Conservation (phyloP, 2,329 filamentous ascomycete genomes). For the Aspergillus tamarii region DNA sequence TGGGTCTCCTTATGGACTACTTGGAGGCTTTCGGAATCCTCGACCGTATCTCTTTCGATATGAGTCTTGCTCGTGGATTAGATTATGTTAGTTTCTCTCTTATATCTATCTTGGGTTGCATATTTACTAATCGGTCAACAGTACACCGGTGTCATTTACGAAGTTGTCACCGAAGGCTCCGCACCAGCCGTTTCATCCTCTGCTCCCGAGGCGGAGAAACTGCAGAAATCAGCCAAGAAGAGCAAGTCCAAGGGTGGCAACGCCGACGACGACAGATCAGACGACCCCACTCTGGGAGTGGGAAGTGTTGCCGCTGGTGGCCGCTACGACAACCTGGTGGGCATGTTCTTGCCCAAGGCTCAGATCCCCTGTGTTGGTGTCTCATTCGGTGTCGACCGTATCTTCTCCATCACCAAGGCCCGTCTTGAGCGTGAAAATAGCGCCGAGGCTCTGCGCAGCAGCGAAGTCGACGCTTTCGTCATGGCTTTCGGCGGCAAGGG, state of each 20-base stretch:
- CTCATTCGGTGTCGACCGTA: slow-evolving; percentile 93
- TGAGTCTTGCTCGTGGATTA: slow-evolving; percentile 86
- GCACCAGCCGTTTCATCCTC: slow-evolving; percentile 56
- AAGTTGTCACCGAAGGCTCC: slow-evolving; percentile 81
- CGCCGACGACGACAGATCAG: slow-evolving; percentile 68
- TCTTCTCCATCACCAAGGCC: slow-evolving; percentile 88
- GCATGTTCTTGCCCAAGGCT: slow-evolving; percentile 85
- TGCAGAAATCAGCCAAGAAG: slow-evolving; percentile 46
- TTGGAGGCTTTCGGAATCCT: slow-evolving; percentile 75
- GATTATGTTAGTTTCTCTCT: slow-evolving; percentile 60
- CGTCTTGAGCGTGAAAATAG: slow-evolving; percentile 65
- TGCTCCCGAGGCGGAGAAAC: slow-evolving; percentile 39
- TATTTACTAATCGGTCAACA: neutral
- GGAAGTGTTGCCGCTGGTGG: slow-evolving; percentile 88
- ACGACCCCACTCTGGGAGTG: slow-evolving; percentile 79
- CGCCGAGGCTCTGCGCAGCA: slow-evolving; percentile 61
- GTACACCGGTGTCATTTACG: slow-evolving; percentile 81
- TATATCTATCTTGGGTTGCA: neutral
- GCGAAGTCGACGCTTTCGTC: slow-evolving; percentile 86
- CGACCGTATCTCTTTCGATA: slow-evolving; percentile 80
- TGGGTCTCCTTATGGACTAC: slow-evolving; percentile 79
- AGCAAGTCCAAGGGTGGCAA: slow-evolving; percentile 55
- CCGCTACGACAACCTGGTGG: slow-evolving; percentile 89
- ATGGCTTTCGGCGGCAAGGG: slow-evolving; percentile 93
- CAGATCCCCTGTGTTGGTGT: slow-evolving; percentile 90